Evolutionary conservation across 768 basidiomycete species (phyloP).

Genomic region (Kwoniella pini): DNA sequence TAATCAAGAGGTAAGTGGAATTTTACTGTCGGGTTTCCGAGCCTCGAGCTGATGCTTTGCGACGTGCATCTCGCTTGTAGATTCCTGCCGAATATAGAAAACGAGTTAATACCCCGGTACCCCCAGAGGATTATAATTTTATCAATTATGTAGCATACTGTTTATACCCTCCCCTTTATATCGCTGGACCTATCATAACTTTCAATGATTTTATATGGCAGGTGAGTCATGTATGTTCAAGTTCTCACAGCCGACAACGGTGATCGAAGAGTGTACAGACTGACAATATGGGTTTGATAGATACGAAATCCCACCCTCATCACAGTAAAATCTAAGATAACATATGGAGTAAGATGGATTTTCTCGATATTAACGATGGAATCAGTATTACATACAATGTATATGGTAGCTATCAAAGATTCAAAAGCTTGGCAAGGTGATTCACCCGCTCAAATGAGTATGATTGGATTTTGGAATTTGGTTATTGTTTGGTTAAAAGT

Average conservation of each 20-base stretch:
- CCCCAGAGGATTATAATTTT: constrained; percentile 65
- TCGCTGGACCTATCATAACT: constrained; percentile 92
- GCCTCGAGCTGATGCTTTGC: too few relatives aligned
- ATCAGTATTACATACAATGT: constrained; percentile 87
- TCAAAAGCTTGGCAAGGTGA: constrained; percentile 66
- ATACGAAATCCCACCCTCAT: constrained; percentile 64
- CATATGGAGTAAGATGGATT: constrained; percentile 71
- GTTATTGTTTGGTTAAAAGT: constrained; percentile 97
- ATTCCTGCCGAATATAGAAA: constrained; percentile 61
- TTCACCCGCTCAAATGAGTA: constrained; percentile 74
- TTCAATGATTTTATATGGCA: constrained; percentile 96
- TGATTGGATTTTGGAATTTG: constrained; percentile 97
- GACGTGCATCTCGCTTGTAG: not conserved
- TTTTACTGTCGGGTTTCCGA: too few relatives aligned
- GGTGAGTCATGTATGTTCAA: constrained; percentile 58
- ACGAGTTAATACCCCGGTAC: constrained; percentile 63
- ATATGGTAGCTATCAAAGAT: constrained; percentile 95
- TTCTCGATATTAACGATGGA: constrained; percentile 81
- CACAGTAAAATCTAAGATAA: constrained; percentile 55
- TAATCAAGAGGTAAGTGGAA: constrained; percentile 9
- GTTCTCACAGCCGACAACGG: not conserved
- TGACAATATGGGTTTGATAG: constrained; percentile 53
- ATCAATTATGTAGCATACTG: constrained; percentile 76
- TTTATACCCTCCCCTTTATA: constrained; percentile 91
- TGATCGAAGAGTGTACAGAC: not conserved